Base-by-base conservation (phyloP, 495 filamentous ascomycete genomes). In the Neurospora terricola region DNA sequence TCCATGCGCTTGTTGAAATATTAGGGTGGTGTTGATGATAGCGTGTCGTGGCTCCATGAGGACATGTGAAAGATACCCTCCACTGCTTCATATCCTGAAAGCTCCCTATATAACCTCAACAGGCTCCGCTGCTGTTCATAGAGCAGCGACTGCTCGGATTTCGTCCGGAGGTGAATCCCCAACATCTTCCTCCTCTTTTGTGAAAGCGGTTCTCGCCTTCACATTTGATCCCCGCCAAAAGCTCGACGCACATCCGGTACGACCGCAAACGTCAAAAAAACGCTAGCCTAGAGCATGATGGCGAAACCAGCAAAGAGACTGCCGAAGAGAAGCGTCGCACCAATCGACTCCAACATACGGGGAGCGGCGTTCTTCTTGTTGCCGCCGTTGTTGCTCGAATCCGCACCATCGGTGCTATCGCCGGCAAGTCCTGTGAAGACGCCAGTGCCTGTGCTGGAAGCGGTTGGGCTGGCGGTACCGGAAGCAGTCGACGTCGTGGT, bases 231-330 rank as follows among this genome's bases (percentile, higher is more conserved):
- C 23, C 54, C 23, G 2, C 27, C 27, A 23, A 62, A 62, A 62
- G 54, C 54, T 34, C 12, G 54, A 62, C 45, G 45, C 45, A 23
- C 45, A 54, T 23, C 45, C 45, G 45, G 45, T 54, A 54, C 21
- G 45, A 27, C 11, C 21, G 21, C 45, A 54, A 54, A 54, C 45
- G 45, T 54, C 21, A 62, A 34, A 30, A 62, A 23, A 34, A 8
- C 54, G 23, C 54, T 62, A 34, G 54, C 70, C 84, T 77, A 93
- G 40, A 92, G 83, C 76, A 91, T 76, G 71, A 88, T 72, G 36
- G 89, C 85, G 77, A 93, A 90, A 0, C 90, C 92, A 48, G 86
- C 90, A 73, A 90, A 85, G 70, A 94, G 77, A 27, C 88, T 86
- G 42, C 83, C 86, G 23, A 90, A 79, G 9, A 92, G 77, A 8